Base-by-base conservation (phyloP, 2,329 filamentous ascomycete species). In the Neobulgaria alba region DNA sequence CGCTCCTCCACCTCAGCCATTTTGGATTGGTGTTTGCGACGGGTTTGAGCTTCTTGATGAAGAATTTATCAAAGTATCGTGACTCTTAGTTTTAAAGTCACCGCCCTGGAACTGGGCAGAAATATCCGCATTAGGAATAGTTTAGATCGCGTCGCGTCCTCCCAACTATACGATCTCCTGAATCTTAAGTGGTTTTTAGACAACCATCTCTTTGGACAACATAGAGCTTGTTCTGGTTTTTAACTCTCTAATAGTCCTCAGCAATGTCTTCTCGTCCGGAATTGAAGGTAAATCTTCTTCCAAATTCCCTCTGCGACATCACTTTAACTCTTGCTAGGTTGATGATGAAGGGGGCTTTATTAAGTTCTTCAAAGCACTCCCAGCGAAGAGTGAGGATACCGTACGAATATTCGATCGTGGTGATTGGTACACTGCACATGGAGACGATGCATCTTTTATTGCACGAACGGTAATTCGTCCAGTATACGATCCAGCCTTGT, bases 291-390 rank as follows among this genome's bases (percentile, higher is more conserved):
- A 26, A 41, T 36, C 45, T 30, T 43, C 35, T 12, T 18, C 21
- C 39, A 39, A 26, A 33, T 32, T 33, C 10, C n/a, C 40, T 12
- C 29, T 32, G 5, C 29, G 15, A 8, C 10, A 20, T 29, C 20
- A 32, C 53, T 40, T 41, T 47, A 50, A 41, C 8, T 35, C 2
- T 26, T 10, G 2, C 41, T 26, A 89, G 84, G 86, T 96, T 60
- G 93, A 98, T 58, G 92, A 98, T 60, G 92, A 98, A 69, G 80
- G 82, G 58, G 88, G 90, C 52, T 98, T 98, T 71, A 95, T 96
- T 67, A 86, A 82, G 54, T 94, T 88, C 67, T 98, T 93, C 71
- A 90, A 90, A 55, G 82, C 80, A n/a, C 73, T 98, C 2, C 79
- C 87, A 4, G 57, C 69, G 10, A 77, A 79, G 39, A 77, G 79